A percentile compares a stretch with the other conserved stretches of the same genome.
Conservation (phyloP, 768 basidiomycete genomes). For the Pholiota microspora region DNA sequence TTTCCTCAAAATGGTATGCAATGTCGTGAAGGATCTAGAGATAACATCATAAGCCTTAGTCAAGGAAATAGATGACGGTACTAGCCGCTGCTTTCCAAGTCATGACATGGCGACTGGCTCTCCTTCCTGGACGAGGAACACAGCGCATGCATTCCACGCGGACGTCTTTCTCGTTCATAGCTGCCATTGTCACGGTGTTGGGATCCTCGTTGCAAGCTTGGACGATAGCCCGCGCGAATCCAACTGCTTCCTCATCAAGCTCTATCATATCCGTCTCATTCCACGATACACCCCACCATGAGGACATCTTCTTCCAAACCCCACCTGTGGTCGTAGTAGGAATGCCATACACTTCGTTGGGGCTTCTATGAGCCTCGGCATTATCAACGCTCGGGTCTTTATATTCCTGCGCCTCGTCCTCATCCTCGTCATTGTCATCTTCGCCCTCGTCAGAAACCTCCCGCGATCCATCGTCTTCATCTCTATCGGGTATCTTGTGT, state of each 20-base stretch:
- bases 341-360: not conserved
- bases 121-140: not conserved
- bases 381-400: not conserved
- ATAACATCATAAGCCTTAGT: not conserved
- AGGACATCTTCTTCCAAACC: slow-evolving; percentile 8
- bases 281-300: slow-evolving; percentile 16
- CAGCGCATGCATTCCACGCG: slow-evolving; percentile 32
- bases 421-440: slow-evolving; percentile 5
- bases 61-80: not conserved
- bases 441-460: not conserved
- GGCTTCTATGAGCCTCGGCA: not conserved
- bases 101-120: slow-evolving; percentile 24
- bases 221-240: slow-evolving; percentile 21
- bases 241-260: slow-evolving; percentile 27
- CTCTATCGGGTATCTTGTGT: slow-evolving; percentile 1
- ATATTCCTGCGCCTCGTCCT: not conserved
- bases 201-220: slow-evolving; percentile 27
- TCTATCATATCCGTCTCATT: slow-evolving; percentile 20
- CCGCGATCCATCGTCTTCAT: slow-evolving; percentile 6
- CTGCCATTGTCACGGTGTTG: slow-evolving; percentile 9
- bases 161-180: slow-evolving; percentile 23
- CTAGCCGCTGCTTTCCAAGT: slow-evolving; percentile 31
- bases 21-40: slow-evolving; percentile 27
- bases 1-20: slow-evolving; percentile 21
- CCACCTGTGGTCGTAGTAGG: slow-evolving; percentile 4